Evolutionary conservation across 371 early-diverging fungal genomes (phyloP).

Genomic region (Mucor indicus): DNA sequence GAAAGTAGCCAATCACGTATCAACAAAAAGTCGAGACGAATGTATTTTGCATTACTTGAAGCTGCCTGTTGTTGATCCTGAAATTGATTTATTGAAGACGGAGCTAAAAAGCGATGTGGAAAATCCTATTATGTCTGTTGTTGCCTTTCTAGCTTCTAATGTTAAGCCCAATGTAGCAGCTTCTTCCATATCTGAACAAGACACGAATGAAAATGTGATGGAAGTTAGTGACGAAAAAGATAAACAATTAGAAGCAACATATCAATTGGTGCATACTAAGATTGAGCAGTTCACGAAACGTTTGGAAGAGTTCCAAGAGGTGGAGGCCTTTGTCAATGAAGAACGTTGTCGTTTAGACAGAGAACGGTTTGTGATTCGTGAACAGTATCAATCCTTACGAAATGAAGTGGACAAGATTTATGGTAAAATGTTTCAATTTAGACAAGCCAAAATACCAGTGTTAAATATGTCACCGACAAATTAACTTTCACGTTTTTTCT

Average conservation of each 20-base stretch:
- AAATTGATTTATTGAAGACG: slow-evolving; percentile 52
- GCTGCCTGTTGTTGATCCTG: slow-evolving; percentile 64
- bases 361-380: slow-evolving; percentile 52
- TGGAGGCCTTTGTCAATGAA: slow-evolving; percentile 55
- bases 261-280: slow-evolving; percentile 72
- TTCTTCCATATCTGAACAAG: slow-evolving; percentile 49
- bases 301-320: slow-evolving; percentile 71
- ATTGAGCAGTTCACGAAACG: slow-evolving; percentile 72
- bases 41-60: slow-evolving; percentile 44
- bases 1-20: slow-evolving; percentile 37
- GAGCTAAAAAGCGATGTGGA: slow-evolving; percentile 68
- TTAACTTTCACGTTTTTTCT: too few relatives aligned
- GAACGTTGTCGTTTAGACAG: slow-evolving; percentile 81
- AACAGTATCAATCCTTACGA: slow-evolving; percentile 10
- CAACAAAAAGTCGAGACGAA: slow-evolving; percentile 34
- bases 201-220: background rate
- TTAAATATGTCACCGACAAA: too few relatives aligned
- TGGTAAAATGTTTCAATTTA: slow-evolving; percentile 19
- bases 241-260: background rate
- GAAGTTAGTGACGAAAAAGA: slow-evolving; percentile 51
- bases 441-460: slow-evolving; percentile 13
- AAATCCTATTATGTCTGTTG: slow-evolving; percentile 95
- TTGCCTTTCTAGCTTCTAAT: slow-evolving; percentile 92
- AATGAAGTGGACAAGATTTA: slow-evolving; percentile 17
- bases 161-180: slow-evolving; percentile 94